A percentile compares a stretch with the other conserved stretches of the same genome.
Evolutionary conservation across 352 stramenopile species (phyloP).

Genomic region (Globisporangium yorkense): DNA sequence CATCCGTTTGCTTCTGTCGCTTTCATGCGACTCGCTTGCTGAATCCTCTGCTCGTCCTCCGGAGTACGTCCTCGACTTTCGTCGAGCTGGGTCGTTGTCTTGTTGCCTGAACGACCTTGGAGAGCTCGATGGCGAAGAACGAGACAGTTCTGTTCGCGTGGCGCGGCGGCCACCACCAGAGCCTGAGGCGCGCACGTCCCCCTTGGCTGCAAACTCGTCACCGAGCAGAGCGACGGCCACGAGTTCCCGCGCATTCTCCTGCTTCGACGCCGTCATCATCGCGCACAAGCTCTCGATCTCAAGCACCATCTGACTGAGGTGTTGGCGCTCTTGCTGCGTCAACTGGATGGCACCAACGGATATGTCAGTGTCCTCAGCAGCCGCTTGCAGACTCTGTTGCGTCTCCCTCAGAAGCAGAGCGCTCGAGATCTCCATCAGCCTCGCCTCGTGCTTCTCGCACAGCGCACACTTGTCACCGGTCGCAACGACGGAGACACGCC

Average conservation of each 20-base stretch:
- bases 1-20: neutral
- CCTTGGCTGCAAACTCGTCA: constrained; percentile 8
- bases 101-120: neutral
- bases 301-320: constrained; percentile 29
- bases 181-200: neutral
- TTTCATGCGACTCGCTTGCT: neutral
- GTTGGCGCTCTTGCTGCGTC: constrained; percentile 32
- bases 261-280: constrained; percentile 29
- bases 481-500: neutral
- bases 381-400: constrained; percentile 4
- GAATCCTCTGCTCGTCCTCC: no score
- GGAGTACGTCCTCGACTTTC: neutral
- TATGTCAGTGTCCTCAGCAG: constrained; percentile 2
- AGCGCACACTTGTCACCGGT: constrained; percentile 18
- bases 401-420: constrained; percentile 20
- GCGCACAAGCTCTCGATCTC: constrained; percentile 46
- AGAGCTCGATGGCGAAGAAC: neutral
- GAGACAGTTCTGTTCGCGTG: neutral
- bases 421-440: constrained; percentile 41
- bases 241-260: constrained; percentile 20
- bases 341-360: constrained; percentile 5
- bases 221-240: constrained; percentile 18
- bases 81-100: neutral
- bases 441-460: constrained; percentile 52
- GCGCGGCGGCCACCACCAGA: constrained; percentile 1